Percentiles rank a stretch among this genome's conserved stretches.
Evolutionary conservation across 2,329 filamentous ascomycete species (phyloP).

Genomic region (Monosporascus sp.): DNA sequence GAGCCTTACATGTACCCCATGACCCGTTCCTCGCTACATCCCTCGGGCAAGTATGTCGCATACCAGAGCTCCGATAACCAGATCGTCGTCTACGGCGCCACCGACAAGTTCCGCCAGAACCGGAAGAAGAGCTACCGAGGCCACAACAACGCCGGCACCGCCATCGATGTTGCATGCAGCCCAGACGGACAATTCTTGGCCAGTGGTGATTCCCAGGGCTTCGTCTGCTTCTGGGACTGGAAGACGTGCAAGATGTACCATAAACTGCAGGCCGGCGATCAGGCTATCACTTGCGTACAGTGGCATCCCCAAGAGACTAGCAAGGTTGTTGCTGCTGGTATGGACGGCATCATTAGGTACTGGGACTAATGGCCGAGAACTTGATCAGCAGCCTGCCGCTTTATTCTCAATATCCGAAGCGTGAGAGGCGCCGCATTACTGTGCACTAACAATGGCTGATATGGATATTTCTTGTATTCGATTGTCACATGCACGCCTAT

Average conservation of each 20-base stretch:
- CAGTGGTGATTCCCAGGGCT: slow-evolving; percentile 82
- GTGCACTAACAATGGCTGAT: neutral
- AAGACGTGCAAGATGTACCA: slow-evolving; percentile 99
- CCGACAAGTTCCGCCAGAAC: slow-evolving; percentile 95
- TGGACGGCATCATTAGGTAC: slow-evolving; percentile 84
- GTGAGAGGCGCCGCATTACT: too few species aligned
- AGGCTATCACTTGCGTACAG: slow-evolving; percentile 77
- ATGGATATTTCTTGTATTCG: neutral
- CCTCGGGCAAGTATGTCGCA: slow-evolving; percentile 87
- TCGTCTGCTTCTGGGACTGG: slow-evolving; percentile 97
- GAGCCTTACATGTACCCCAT: slow-evolving; percentile 98
- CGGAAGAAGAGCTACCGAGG: slow-evolving; percentile 94
- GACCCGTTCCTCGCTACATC: slow-evolving; percentile 78
- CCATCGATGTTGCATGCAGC: slow-evolving; percentile 81
- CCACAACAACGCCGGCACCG: slow-evolving; percentile 93
- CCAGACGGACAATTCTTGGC: slow-evolving; percentile 90
- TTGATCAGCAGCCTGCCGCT: neutral
- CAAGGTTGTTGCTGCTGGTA: slow-evolving; percentile 84
- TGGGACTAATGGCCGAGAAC: slow-evolving; percentile 64
- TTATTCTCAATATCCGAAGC: too few species aligned
- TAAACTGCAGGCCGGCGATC: slow-evolving; percentile 82
- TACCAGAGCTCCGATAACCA: slow-evolving; percentile 95
- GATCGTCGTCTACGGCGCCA: slow-evolving; percentile 90
- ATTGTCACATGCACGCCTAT: neutral
- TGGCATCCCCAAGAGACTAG: slow-evolving; percentile 98